phyloP scores from a whole-genome alignment of 1,284 basidiomycete genomes.

The Malassezia arunalokei region DNA sequence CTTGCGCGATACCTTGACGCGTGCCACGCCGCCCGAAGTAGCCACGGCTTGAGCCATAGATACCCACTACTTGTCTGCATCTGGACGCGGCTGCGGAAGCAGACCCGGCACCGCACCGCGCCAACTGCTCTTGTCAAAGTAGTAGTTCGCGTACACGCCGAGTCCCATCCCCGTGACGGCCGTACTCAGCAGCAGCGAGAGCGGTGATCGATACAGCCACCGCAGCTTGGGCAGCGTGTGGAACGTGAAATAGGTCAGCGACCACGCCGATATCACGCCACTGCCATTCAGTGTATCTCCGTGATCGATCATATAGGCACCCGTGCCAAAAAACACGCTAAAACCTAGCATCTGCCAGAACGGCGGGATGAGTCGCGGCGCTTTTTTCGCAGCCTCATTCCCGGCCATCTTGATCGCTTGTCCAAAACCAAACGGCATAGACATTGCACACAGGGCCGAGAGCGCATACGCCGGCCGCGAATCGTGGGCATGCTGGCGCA shows the following conservation, averaged over 20 bases:
- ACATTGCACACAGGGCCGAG: slow-evolving; percentile 22
- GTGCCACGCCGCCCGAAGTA: neutral
- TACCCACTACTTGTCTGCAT: neutral
- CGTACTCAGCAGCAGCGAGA: slow-evolving; percentile 18
- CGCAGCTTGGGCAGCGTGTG: slow-evolving; percentile 20
- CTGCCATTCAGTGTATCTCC: slow-evolving; percentile 35
- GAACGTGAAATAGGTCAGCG: slow-evolving; percentile 34
- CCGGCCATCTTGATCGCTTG: slow-evolving; percentile 21
- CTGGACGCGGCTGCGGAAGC: neutral
- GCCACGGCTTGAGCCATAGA: neutral
- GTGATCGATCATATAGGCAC: slow-evolving; percentile 39
- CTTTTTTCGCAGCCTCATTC: slow-evolving; percentile 15
- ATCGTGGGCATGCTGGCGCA: slow-evolving; percentile 19
- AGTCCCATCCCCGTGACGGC: slow-evolving; percentile 20
- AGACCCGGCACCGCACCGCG: slow-evolving; percentile 25
- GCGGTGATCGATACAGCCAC: slow-evolving; percentile 17
- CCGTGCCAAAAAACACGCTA: slow-evolving; percentile 25
- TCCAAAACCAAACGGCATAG: slow-evolving; percentile 29
- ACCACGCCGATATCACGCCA: slow-evolving; percentile 35
- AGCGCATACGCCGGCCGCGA: slow-evolving; percentile 24
- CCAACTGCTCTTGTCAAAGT: slow-evolving; percentile 39
- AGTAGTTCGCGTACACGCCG: slow-evolving; percentile 30
- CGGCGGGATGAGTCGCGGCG: slow-evolving; percentile 25
- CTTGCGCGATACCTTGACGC: slow-evolving; percentile 3
- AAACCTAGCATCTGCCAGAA: slow-evolving; percentile 39